Evolutionary conservation across 2,329 filamentous ascomycete species (phyloP).

Genomic region (Exophiala oligosperma): DNA sequence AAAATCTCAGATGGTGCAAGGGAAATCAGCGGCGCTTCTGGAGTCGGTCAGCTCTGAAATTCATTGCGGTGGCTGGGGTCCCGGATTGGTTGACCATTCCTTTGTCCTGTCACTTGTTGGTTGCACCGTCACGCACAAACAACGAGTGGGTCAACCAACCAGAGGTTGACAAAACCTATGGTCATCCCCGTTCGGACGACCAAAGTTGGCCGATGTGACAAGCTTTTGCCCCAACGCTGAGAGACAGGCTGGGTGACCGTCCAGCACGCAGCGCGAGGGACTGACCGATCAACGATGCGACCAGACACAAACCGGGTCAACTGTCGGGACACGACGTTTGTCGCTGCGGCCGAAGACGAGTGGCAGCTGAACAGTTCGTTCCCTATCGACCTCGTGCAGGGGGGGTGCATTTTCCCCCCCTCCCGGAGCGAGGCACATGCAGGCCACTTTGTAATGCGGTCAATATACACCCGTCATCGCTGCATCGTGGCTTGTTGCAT

Average conservation of each 20-base stretch:
- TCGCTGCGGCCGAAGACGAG: too few relatives aligned
- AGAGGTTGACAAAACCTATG: constrained; percentile 19
- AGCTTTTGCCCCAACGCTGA: background rate
- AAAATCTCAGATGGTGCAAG: constrained; percentile 6
- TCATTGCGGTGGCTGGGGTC: background rate
- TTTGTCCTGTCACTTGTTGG: background rate
- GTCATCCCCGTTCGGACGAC: background rate
- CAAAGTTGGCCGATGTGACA: background rate
- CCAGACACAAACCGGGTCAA: too few relatives aligned
- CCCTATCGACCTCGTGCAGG: too few relatives aligned
- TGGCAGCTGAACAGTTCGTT: too few relatives aligned
- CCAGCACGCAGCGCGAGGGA: background rate
- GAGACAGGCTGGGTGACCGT: background rate
- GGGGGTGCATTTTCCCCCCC: too few relatives aligned
- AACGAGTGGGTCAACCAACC: constrained; percentile 11
- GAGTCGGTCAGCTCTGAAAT: background rate
- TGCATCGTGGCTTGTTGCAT: background rate
- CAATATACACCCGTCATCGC: background rate
- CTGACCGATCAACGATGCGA: background rate
- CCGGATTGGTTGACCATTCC: background rate
- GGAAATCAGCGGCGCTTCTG: background rate
- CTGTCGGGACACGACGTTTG: too few relatives aligned
- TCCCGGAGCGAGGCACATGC: background rate
- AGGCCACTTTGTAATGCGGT: background rate
- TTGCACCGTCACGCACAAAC: constrained; percentile 8